These are phyloP conservation scores for Trapa incisa DNA, from an alignment of 345 rosid genomes.

Conservation along the genomic window DNA sequence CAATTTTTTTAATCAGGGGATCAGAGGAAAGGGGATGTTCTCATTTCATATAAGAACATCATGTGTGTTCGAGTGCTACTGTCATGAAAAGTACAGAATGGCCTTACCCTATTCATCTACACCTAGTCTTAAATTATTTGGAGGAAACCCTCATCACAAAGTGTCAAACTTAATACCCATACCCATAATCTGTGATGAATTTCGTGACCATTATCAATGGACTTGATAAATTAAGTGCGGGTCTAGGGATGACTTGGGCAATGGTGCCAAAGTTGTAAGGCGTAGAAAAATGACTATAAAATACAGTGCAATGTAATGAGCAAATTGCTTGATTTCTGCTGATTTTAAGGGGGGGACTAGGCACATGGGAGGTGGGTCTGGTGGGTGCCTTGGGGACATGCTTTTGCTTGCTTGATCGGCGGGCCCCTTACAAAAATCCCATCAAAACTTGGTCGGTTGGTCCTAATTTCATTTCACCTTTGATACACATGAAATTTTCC, in stretches of 20 bases:
- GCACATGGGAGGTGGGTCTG: conserved; percentile 42
- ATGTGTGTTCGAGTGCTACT: too few species aligned
- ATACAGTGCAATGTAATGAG: background rate
- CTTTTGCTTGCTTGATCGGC: conserved; percentile 46
- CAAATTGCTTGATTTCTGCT: conserved; percentile 8
- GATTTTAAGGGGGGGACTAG: conserved; percentile 11
- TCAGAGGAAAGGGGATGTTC: too few species aligned
- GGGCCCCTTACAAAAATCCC: conserved; percentile 16
- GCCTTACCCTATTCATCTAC: too few species aligned
- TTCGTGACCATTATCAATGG: background rate
- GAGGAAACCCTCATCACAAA: too few species aligned
- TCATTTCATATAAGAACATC: too few species aligned
- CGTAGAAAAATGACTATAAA: too few species aligned
- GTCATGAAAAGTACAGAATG: too few species aligned
- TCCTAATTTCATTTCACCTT: background rate
- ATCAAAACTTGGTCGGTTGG: conserved; percentile 16
- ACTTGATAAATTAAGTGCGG: background rate
- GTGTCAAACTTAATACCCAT: too few species aligned
- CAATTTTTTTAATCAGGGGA: background rate
- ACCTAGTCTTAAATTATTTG: too few species aligned
- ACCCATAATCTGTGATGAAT: background rate
- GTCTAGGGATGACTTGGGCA: background rate
- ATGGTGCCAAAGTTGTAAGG: background rate
- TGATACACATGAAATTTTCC: background rate
- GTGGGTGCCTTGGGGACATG: conserved; percentile 22